Conservation (phyloP, 2,329 filamentous ascomycete genomes). For the Aspergillus fumigatus region DNA sequence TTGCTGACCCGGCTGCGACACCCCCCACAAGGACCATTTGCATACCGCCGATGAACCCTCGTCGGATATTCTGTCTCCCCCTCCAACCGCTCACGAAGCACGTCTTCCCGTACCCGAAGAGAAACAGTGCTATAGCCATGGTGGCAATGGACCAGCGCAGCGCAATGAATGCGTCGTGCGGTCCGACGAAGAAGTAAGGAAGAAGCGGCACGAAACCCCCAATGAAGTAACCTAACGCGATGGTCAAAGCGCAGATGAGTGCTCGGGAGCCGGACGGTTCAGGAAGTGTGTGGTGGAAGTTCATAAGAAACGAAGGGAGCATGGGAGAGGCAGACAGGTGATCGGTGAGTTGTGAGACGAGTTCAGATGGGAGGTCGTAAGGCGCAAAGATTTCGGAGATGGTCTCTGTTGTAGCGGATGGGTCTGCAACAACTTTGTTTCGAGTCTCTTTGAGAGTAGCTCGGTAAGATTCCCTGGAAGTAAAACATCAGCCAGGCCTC, state of each 20-base stretch:
- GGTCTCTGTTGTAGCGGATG: constrained; percentile 25
- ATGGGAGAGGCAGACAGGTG: constrained; percentile 35
- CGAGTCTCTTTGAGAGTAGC: constrained; percentile 35
- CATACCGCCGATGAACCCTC: constrained; percentile 31
- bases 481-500: neutral
- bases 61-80: constrained; percentile 28
- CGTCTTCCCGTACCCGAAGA: constrained; percentile 50
- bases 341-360: constrained; percentile 32
- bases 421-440: constrained; percentile 28
- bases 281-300: constrained; percentile 38
- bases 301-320: constrained; percentile 38
- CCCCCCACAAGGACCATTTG: constrained; percentile 41
- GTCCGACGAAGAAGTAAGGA: constrained; percentile 60
- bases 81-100: constrained; percentile 38
- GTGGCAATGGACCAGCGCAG: constrained; percentile 51
- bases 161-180: constrained; percentile 78
- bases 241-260: constrained; percentile 35
- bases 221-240: constrained; percentile 39
- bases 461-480: constrained; percentile 35
- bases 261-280: constrained; percentile 37
- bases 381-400: constrained; percentile 37
- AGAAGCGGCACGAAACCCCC: constrained; percentile 48
- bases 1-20: constrained; percentile 36
- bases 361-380: constrained; percentile 33
- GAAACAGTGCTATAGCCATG: constrained; percentile 45